phyloP scores from a whole-genome alignment of 192 early-diverging fungal genomes.

The Dimargaris verticillata region DNA sequence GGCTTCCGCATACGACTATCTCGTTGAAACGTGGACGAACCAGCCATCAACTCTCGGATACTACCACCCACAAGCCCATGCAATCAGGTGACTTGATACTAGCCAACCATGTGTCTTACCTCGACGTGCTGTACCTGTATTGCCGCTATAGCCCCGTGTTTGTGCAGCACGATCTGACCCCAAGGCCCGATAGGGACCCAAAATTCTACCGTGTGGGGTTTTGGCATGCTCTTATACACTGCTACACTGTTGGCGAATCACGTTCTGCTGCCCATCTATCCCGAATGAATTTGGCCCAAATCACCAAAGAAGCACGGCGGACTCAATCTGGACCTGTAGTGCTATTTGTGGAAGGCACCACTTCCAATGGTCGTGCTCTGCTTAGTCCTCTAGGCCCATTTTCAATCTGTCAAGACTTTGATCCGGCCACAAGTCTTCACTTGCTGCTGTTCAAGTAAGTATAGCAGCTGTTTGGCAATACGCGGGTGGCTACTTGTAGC shows the following conservation, averaged over 20 bases:
- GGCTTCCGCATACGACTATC: slow-evolving; percentile 42
- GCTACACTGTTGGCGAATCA: background rate
- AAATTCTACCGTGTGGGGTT: slow-evolving; percentile 13
- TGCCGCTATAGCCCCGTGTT: slow-evolving; percentile 38
- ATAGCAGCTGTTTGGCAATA: background rate
- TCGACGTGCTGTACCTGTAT: slow-evolving; percentile 61
- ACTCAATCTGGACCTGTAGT: slow-evolving; percentile 17
- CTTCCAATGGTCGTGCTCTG: slow-evolving; percentile 72
- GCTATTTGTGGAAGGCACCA: slow-evolving; percentile 38
- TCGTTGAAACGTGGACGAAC: slow-evolving; percentile 44
- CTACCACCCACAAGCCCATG: slow-evolving; percentile 10
- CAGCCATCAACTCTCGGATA: slow-evolving; percentile 11
- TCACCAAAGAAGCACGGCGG: slow-evolving; percentile 20
- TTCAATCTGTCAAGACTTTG: slow-evolving; percentile 33
- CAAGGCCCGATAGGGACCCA: background rate
- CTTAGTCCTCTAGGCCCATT: slow-evolving; percentile 63
- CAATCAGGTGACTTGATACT: slow-evolving; percentile 58
- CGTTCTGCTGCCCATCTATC: too few relatives aligned
- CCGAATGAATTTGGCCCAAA: too few relatives aligned
- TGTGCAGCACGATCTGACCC: slow-evolving; percentile 26
- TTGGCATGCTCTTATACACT: slow-evolving; percentile 19
- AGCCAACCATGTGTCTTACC: slow-evolving; percentile 67
- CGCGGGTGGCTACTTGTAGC: background rate
- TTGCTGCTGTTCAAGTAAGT: slow-evolving; percentile 44
- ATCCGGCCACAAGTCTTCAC: slow-evolving; percentile 37